Percentiles rank a stretch among this genome's conserved stretches.
phyloP scores from a whole-genome alignment of 2,329 filamentous ascomycete species.

The Sclerotinia nivalis region DNA sequence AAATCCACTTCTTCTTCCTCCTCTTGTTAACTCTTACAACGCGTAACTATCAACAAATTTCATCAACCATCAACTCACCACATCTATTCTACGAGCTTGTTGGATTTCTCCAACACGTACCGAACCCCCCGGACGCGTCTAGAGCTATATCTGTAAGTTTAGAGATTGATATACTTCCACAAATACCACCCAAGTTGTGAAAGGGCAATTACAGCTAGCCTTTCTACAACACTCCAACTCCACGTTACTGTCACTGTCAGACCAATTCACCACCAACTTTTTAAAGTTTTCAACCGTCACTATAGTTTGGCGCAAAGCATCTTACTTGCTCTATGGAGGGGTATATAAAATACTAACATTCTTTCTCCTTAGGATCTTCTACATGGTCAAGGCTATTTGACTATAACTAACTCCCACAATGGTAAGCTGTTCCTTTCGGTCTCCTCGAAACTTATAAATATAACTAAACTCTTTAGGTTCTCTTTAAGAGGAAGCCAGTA shows the following conservation, averaged over 20 bases:
- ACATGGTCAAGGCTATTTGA: conserved; percentile 26
- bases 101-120: conserved; percentile 31
- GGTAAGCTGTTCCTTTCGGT: conserved; percentile 29
- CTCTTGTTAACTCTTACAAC: conserved; percentile 40
- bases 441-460: not conserved
- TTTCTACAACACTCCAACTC: conserved; percentile 8
- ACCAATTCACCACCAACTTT: conserved; percentile 24
- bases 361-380: conserved; percentile 31
- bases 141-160: conserved; percentile 37
- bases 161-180: conserved; percentile 27
- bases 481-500: conserved; percentile 95
- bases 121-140: conserved; percentile 36
- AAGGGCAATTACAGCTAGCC: conserved; percentile 10
- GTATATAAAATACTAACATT: conserved; percentile 34
- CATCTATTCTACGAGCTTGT: conserved; percentile 41
- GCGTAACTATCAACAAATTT: conserved; percentile 31
- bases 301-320: conserved; percentile 22
- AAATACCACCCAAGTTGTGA: not conserved
- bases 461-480: conserved; percentile 60
- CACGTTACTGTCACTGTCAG: conserved; percentile 23
- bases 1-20: conserved; percentile 41
- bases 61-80: conserved; percentile 34
- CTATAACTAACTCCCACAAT: conserved; percentile 32
- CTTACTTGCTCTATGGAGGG: conserved; percentile 24
- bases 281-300: conserved; percentile 21